phyloP scores from a whole-genome alignment of 106 monocot species.

The Dendrobium nobile region DNA sequence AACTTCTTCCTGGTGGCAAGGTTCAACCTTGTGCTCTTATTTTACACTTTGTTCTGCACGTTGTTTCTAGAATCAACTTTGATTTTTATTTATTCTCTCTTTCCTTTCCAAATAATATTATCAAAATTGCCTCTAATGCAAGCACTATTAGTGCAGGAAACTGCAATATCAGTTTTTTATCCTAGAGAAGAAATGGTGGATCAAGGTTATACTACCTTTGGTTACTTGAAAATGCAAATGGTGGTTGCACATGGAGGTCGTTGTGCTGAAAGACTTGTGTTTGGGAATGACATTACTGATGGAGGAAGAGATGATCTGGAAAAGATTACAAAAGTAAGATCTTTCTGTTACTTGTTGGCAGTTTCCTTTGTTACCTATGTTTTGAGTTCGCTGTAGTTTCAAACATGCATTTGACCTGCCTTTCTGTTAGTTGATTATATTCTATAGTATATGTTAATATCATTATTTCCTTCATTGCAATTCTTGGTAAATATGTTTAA shows the following conservation, averaged over 20 bases:
- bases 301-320: conserved; percentile 82
- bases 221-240: conserved; percentile 96
- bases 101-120: background rate
- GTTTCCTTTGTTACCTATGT: background rate
- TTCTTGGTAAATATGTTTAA: background rate
- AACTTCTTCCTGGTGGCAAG: conserved; percentile 95
- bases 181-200: conserved; percentile 80
- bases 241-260: conserved; percentile 91
- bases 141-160: conserved; percentile 40
- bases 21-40: conserved; percentile 16
- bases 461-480: background rate
- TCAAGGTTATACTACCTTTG: conserved; percentile 91
- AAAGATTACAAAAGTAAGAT: conserved; percentile 73
- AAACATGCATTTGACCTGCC: background rate
- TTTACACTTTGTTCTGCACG: background rate
- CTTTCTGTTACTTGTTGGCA: background rate
- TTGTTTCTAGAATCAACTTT: background rate
- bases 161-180: conserved; percentile 81
- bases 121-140: background rate
- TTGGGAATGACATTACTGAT: conserved; percentile 82
- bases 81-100: background rate
- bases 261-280: conserved; percentile 72
- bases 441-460: background rate
- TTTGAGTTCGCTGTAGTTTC: background rate
- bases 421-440: background rate